Evolutionary conservation across 2,329 filamentous ascomycete species (phyloP).

Genomic region (Penicillium janthinellum): DNA sequence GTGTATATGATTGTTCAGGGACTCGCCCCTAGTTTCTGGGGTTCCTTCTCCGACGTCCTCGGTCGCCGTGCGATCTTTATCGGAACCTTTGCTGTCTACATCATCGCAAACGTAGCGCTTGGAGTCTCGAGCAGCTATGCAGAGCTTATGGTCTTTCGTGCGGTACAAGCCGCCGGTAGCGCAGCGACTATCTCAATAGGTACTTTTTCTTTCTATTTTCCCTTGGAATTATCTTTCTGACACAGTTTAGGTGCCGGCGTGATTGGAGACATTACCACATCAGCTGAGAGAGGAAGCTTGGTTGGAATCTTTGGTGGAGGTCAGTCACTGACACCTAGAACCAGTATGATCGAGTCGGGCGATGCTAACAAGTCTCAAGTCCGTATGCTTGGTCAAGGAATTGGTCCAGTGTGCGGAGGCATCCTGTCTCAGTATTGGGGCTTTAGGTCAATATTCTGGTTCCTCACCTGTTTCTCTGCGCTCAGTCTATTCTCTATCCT

Average conservation of each 20-base stretch:
- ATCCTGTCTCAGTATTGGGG: slow-evolving; percentile 39
- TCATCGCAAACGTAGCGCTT: slow-evolving; percentile 51
- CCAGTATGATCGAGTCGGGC: not conserved
- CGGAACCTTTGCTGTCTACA: slow-evolving; percentile 52
- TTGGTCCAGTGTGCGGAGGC: slow-evolving; percentile 51
- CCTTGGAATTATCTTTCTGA: slow-evolving; percentile 8
- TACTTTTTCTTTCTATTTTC: slow-evolving; percentile 19
- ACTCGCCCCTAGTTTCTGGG: slow-evolving; percentile 53
- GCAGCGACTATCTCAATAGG: slow-evolving; percentile 54
- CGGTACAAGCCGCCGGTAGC: slow-evolving; percentile 52
- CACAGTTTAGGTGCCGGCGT: slow-evolving; percentile 38
- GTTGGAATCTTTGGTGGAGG: slow-evolving; percentile 44
- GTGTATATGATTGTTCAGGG: slow-evolving; percentile 56
- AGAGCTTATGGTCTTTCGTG: slow-evolving; percentile 49
- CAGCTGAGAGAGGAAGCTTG: slow-evolving; percentile 43
- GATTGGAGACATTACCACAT: slow-evolving; percentile 44
- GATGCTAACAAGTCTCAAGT: slow-evolving; percentile 24
- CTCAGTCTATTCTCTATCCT: slow-evolving; percentile 44
- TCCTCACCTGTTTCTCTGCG: slow-evolving; percentile 43
- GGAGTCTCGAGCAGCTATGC: slow-evolving; percentile 49
- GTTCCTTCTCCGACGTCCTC: slow-evolving; percentile 50
- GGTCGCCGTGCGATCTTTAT: slow-evolving; percentile 52
- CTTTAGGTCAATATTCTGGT: slow-evolving; percentile 46
- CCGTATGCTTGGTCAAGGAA: slow-evolving; percentile 48
- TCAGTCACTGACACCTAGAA: slow-evolving; percentile 18